Evolutionary conservation across 2,329 filamentous ascomycete species (phyloP), one percentile per base, ranked within the genome.

Genomic region (Curvularia verruculosa): DNA sequence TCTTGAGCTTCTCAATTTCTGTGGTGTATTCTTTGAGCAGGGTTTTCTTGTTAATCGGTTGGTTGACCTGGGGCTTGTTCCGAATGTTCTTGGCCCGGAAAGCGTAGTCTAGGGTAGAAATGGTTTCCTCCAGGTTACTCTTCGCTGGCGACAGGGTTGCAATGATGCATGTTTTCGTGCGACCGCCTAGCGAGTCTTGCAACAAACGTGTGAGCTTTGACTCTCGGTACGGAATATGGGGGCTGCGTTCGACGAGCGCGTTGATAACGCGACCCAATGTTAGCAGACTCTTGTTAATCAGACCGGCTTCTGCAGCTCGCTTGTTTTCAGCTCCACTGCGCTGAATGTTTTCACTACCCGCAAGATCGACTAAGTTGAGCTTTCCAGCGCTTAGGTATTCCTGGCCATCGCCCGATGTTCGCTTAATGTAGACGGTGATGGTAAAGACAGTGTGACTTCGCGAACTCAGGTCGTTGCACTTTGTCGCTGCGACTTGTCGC

Each of bases 81-180:
- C 91, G 90, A 69, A 99, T 99, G 67, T 99, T 98, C 81, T 99
- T 99, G 15, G 95, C 95, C 45, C 95, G 87, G 79, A 98, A 98
- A 10, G 95, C 96, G 73, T 99, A 99, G 75, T 99, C 95, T 1
- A 99, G 84, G 0, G 96, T 99, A 0, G 95, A 98, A 58, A 99
- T 98, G 0, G 96, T 99, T 77, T 99, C 95, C 72, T 99, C 95
- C 1, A 99, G 82, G 68, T 98, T 99, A 77, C 89, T 93, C 77
- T 95, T 96, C 7, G 93, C 92, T 1, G 95, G 93, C 2, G 95
- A 98, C 39, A 99, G 85, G 0, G 95, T 99, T 5, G 95, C 95
- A 70, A 99, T 98, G 65, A 99, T 99, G 80, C 95, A 99, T 0
- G 95, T 99, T 75, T 99, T 99, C 1, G 96, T 99, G 50, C 90